Evolutionary conservation across 192 early-diverging fungal species (phyloP).

Genomic region (Backusella psychrophila): DNA sequence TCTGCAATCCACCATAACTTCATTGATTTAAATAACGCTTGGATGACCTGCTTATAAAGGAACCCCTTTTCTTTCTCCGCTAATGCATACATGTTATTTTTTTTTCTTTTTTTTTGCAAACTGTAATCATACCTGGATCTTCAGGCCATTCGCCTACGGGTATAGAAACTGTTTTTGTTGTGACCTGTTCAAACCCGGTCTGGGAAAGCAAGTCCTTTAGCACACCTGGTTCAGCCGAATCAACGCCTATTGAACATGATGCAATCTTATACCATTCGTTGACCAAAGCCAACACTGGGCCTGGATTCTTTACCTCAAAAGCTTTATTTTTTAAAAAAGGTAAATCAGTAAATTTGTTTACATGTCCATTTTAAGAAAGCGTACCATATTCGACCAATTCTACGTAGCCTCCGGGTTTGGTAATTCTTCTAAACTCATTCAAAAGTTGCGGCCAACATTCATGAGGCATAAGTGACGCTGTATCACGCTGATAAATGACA

Average conservation of each 20-base stretch:
- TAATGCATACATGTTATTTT: background rate
- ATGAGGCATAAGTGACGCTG: slow-evolving; percentile 7
- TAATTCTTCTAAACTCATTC: slow-evolving; percentile 37
- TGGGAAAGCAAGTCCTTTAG: background rate
- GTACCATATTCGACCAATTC: slow-evolving; percentile 45
- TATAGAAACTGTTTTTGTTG: slow-evolving; percentile 12
- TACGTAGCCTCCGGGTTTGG: slow-evolving; percentile 48
- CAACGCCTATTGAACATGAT: background rate
- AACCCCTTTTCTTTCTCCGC: slow-evolving; percentile 33
- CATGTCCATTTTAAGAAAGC: background rate
- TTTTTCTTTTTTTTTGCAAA: background rate
- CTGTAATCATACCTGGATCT: slow-evolving; percentile 18
- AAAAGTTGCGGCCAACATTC: slow-evolving; percentile 25
- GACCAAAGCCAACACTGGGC: slow-evolving; percentile 22
- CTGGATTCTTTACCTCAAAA: slow-evolving; percentile 16
- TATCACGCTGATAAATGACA: slow-evolving; percentile 25
- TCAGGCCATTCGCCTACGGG: slow-evolving; percentile 38
- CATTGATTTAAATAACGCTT: slow-evolving; percentile 30
- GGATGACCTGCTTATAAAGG: slow-evolving; percentile 30
- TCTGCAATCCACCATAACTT: slow-evolving; percentile 29
- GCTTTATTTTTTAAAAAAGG: background rate
- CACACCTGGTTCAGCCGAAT: background rate
- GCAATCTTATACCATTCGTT: slow-evolving; percentile 29
- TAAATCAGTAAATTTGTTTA: background rate
- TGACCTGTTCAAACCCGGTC: slow-evolving; percentile 22